These are phyloP conservation scores for Ceratobasidium sp. DNA, from an alignment of 1,284 basidiomycete species.

Conservation along the genomic window DNA sequence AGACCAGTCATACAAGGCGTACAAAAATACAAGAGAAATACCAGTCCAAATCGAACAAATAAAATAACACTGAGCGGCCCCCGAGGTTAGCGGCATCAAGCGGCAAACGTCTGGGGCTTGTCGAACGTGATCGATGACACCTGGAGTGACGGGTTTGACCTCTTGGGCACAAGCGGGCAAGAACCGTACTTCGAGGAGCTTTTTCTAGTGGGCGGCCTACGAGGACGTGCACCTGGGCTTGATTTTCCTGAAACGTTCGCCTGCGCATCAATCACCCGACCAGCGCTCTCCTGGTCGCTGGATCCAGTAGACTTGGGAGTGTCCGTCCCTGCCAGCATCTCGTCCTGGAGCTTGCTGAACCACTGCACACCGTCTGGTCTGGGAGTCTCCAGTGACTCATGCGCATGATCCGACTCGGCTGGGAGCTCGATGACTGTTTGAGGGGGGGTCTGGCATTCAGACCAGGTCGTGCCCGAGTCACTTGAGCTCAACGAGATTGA, in stretches of 20 bases:
- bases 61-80: conserved; percentile 12
- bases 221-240: background rate
- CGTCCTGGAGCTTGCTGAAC: conserved; percentile 8
- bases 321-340: background rate
- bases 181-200: conserved; percentile 29
- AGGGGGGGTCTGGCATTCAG: conserved; percentile 18
- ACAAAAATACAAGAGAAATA: conserved; percentile 1
- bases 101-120: conserved; percentile 6
- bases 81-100: background rate
- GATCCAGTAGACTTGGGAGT: background rate
- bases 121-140: conserved; percentile 28
- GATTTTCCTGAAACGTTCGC: background rate
- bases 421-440: conserved; percentile 19
- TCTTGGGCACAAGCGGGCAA: conserved; percentile 14
- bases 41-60: conserved; percentile 5
- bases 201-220: conserved; percentile 12
- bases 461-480: conserved; percentile 20
- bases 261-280: background rate
- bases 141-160: conserved; percentile 25
- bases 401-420: conserved; percentile 5
- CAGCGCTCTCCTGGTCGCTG: background rate
- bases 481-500: conserved; percentile 29
- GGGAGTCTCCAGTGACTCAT: conserved; percentile 17
- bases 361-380: conserved; percentile 6
- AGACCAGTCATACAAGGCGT: background rate